Evolutionary conservation across 2,329 filamentous ascomycete genomes (phyloP).

Genomic region (Didymellaceae sp.): DNA sequence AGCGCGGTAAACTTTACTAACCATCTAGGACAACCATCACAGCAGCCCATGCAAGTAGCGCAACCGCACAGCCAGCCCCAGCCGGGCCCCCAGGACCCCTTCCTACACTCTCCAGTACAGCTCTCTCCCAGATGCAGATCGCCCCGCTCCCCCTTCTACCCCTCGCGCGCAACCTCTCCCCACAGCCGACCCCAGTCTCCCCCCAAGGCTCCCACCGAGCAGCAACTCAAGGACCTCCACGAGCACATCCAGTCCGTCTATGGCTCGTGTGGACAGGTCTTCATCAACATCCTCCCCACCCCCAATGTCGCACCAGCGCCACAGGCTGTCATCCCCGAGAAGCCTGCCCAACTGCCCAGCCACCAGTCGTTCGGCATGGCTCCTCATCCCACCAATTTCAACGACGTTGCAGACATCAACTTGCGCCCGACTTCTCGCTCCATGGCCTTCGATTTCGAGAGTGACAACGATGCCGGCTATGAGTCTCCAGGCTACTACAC

Average conservation of each 20-base stretch:
- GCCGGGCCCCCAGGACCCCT: conserved; percentile 66
- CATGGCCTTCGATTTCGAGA: conserved; percentile 49
- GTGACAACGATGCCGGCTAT: conserved; percentile 54
- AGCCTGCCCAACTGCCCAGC: conserved; percentile 46
- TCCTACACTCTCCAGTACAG: conserved; percentile 48
- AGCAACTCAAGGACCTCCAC: conserved; percentile 51
- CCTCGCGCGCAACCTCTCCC: conserved; percentile 42
- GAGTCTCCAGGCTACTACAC: conserved; percentile 59
- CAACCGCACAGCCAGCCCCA: conserved; percentile 85
- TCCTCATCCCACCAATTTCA: conserved; percentile 65
- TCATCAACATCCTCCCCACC: conserved; percentile 58
- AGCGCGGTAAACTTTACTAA: conserved; percentile 64
- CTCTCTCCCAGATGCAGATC: conserved; percentile 43
- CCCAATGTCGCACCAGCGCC: conserved; percentile 57
- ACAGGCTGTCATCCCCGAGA: conserved; percentile 58
- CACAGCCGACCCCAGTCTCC: conserved; percentile 43
- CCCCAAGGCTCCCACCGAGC: conserved; percentile 46
- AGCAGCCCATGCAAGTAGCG: conserved; percentile 87
- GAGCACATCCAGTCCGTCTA: conserved; percentile 54
- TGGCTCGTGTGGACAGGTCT: conserved; percentile 50
- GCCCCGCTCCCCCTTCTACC: conserved; percentile 44
- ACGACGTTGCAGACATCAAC: conserved; percentile 58
- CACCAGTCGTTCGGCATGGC: conserved; percentile 59
- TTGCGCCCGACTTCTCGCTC: conserved; percentile 50
- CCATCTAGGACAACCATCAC: conserved; percentile 63